Base-by-base conservation (phyloP, 2,329 filamentous ascomycete genomes). In the Colletotrichum liaoningense region DNA sequence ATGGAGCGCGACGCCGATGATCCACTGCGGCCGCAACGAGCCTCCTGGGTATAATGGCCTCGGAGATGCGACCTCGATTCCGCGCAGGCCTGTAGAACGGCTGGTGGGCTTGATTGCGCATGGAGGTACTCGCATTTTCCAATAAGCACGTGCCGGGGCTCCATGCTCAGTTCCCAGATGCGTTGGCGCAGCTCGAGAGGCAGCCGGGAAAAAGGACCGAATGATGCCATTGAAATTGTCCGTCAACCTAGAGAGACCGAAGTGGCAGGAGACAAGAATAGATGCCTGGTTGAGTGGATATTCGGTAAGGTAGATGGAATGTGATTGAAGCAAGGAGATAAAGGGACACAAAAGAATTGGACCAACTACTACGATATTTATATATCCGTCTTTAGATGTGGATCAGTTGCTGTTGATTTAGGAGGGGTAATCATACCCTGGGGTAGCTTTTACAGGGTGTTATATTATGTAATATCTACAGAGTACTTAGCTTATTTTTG, bases 1-100 rank as follows among this genome's bases (percentile, higher is more conserved):
- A 49, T 63, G 59, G 59, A n/a, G 59, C 59, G 59, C 59, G 59
- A 63, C 59, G 59, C 59, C 59, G 59, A 63, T 63, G 59, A 63
- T 63, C 59, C 59, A 63, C 59, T 49, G 59, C 59, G 0, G 59
- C 59, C 59, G 59, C 59, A 63, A 63, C 59, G 59, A 63, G 26
- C 26, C 26, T 28, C 26, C 26, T 38, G 57, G 57, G 57, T 59
- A 59, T 59, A 59, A 59, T 35, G 57, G 57, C 57, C 57, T 59
- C 30, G 57, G 57, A 59, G 57, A 59, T 59, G 57, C 57, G 57
- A 52, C 38, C 60, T 46, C 60, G 60, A 63, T 63, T 63, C 60
- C 60, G 14, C 38, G 46, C 60, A 63, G 46, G 60, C 60, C 19
- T 63, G 60, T 28, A 63, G 60, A 63, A 24, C 46, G 60, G 60